phyloP scores from a whole-genome alignment of 805 yeast genomes.

The Teunomyces barrocoloradensis region DNA sequence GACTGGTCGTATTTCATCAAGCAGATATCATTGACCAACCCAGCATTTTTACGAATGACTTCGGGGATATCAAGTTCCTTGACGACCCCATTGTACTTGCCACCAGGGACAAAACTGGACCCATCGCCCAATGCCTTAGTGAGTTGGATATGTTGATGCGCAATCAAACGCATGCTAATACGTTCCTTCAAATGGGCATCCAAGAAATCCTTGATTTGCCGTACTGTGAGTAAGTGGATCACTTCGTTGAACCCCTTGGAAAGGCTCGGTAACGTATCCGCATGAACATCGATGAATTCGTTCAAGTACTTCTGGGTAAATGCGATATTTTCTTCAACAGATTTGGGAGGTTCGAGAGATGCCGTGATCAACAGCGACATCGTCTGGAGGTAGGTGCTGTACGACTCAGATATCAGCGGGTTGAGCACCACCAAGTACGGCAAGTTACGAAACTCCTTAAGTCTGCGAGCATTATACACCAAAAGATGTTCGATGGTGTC shows the following conservation, averaged over 20 bases:
- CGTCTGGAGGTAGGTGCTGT: slow-evolving; percentile 69
- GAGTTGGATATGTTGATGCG: slow-evolving; percentile 78
- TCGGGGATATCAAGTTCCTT: slow-evolving; percentile 62
- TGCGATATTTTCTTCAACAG: slow-evolving; percentile 50
- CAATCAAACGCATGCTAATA: slow-evolving; percentile 80
- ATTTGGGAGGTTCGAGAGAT: slow-evolving; percentile 37
- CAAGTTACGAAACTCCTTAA: slow-evolving; percentile 64
- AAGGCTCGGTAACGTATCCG: slow-evolving; percentile 77
- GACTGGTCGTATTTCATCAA: slow-evolving; percentile 77
- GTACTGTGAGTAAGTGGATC: slow-evolving; percentile 41
- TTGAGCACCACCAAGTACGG: slow-evolving; percentile 86
- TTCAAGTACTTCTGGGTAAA: slow-evolving; percentile 52
- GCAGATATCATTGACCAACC: slow-evolving; percentile 79
- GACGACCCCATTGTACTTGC: slow-evolving; percentile 56
- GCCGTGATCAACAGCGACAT: slow-evolving; percentile 42
- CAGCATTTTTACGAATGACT: slow-evolving; percentile 61
- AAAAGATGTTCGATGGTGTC: slow-evolving; percentile 57
- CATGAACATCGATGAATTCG: slow-evolving; percentile 68
- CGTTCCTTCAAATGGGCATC: slow-evolving; percentile 79
- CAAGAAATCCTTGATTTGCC: slow-evolving; percentile 58
- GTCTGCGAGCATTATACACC: slow-evolving; percentile 65
- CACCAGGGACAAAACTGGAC: slow-evolving; percentile 52
- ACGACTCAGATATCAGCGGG: slow-evolving; percentile 79
- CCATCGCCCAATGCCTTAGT: slow-evolving; percentile 39
- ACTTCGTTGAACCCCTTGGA: slow-evolving; percentile 83